Percentiles rank a stretch among this genome's conserved stretches.
These are phyloP conservation scores for Dalbergia cochinchinensis DNA, from an alignment of 306 rosid species.

Conservation along the genomic window DNA sequence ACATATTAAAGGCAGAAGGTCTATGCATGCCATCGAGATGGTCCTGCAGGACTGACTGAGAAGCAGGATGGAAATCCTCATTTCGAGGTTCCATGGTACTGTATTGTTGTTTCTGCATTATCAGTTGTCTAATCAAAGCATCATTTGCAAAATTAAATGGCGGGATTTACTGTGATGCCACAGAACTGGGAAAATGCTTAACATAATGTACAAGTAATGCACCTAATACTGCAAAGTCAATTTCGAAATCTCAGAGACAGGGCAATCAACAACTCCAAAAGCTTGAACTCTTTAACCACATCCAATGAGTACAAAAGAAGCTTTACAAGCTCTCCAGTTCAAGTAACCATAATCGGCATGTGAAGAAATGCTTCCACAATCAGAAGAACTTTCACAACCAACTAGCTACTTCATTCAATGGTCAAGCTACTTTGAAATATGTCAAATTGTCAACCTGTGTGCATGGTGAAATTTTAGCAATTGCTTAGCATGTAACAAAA, in stretches of 20 bases:
- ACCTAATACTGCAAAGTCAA: slow-evolving; percentile 27
- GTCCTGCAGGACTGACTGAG: slow-evolving; percentile 63
- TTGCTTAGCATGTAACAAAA: slow-evolving; percentile 30
- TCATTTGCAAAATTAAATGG: slow-evolving; percentile 38
- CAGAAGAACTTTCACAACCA: slow-evolving; percentile 33
- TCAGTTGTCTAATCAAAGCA: slow-evolving; percentile 56
- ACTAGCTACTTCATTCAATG: not conserved
- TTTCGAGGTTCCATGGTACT: slow-evolving; percentile 67
- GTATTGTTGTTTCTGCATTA: slow-evolving; percentile 64
- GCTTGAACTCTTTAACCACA: slow-evolving; percentile 15
- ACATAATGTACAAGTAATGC: slow-evolving; percentile 24
- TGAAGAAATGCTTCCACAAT: slow-evolving; percentile 37
- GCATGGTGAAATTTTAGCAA: slow-evolving; percentile 31
- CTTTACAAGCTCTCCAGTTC: slow-evolving; percentile 23
- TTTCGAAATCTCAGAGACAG: slow-evolving; percentile 31
- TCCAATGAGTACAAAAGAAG: slow-evolving; percentile 34
- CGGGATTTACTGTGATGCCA: slow-evolving; percentile 38
- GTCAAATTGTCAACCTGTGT: slow-evolving; percentile 37
- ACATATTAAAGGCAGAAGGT: slow-evolving; percentile 63
- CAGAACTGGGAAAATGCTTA: slow-evolving; percentile 3
- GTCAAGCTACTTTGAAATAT: slow-evolving; percentile 26
- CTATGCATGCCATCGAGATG: slow-evolving; percentile 66
- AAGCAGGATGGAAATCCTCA: slow-evolving; percentile 66
- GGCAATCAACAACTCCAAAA: slow-evolving; percentile 21
- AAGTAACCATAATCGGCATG: slow-evolving; percentile 41